These are phyloP conservation scores for Blastomyces emzantsi DNA, from an alignment of 2,329 filamentous ascomycete genomes.

Conservation along the genomic window DNA sequence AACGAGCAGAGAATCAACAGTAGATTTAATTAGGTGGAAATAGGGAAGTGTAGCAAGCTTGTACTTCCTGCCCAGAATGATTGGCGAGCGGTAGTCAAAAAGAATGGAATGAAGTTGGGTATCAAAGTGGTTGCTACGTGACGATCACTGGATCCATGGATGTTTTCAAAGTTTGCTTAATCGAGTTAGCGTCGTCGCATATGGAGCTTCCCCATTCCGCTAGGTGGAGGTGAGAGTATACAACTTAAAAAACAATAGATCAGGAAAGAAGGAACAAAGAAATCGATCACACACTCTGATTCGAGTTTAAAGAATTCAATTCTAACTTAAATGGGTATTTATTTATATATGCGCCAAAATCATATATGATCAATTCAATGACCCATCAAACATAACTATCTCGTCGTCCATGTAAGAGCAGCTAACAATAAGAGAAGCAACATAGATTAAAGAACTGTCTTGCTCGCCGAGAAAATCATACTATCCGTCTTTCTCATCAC, in stretches of 20 bases:
- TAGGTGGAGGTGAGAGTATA: too few species aligned
- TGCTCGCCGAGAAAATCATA: background rate
- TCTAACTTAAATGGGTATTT: background rate
- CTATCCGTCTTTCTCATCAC: background rate
- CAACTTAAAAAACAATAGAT: background rate
- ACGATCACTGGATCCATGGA: background rate
- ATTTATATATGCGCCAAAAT: background rate
- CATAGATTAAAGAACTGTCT: background rate
- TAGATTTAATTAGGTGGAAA: background rate
- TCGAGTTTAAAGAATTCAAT: background rate
- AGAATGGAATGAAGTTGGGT: background rate
- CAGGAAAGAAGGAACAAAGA: background rate
- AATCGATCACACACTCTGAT: background rate
- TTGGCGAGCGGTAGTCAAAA: background rate
- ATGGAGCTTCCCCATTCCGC: background rate
- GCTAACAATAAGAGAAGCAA: background rate
- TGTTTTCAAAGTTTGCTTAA: background rate
- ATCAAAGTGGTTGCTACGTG: constrained; percentile 6
- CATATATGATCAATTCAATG: background rate
- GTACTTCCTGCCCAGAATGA: background rate
- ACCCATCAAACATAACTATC: background rate
- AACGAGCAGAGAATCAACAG: background rate
- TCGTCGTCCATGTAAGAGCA: too few species aligned
- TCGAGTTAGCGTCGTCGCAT: background rate
- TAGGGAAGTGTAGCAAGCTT: background rate